These are phyloP conservation scores for Neophaeococcomyces aloes DNA, from an alignment of 2,329 filamentous ascomycete genomes.

Conservation along the genomic window DNA sequence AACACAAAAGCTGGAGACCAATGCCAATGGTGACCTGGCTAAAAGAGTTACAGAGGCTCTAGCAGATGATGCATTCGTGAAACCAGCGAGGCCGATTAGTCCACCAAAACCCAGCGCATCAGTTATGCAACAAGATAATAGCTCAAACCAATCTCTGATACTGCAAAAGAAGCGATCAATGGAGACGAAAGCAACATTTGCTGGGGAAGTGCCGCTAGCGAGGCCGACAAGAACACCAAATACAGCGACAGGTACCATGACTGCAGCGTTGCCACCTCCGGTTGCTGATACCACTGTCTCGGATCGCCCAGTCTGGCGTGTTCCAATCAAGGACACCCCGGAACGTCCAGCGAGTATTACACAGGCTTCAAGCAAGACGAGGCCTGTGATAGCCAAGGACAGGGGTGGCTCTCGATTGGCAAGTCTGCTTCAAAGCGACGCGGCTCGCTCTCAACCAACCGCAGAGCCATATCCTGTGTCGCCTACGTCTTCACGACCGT, in stretches of 20 bases:
- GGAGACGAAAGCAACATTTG: slow-evolving; percentile 13
- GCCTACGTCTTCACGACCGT: slow-evolving; percentile 52
- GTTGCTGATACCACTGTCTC: slow-evolving; percentile 23
- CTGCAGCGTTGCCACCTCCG: slow-evolving; percentile 42
- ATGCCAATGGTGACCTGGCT: slow-evolving; percentile 44
- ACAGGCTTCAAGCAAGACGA: slow-evolving; percentile 35
- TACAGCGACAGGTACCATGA: slow-evolving; percentile 74
- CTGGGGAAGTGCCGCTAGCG: slow-evolving; percentile 7
- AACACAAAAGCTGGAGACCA: slow-evolving; percentile 37
- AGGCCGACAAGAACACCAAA: slow-evolving; percentile 42
- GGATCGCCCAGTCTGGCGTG: slow-evolving; percentile 42
- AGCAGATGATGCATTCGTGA: slow-evolving; percentile 72
- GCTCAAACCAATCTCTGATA: slow-evolving; percentile 19
- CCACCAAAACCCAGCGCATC: slow-evolving; percentile 23
- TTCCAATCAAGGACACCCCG: slow-evolving; percentile 32
- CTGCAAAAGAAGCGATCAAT: slow-evolving; percentile 16
- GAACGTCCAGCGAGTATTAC: slow-evolving; percentile 29
- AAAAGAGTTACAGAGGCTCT: slow-evolving; percentile 64
- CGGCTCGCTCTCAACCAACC: slow-evolving; percentile 14
- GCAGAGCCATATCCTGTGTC: slow-evolving; percentile 35
- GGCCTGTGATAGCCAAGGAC: slow-evolving; percentile 5
- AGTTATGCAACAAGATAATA: slow-evolving; percentile 22
- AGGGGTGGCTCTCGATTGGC: slow-evolving; percentile 28
- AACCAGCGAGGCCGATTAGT: slow-evolving; percentile 26
- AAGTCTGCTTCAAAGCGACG: slow-evolving; percentile 24